Conservation (phyloP, 345 rosid species). For the Luvunga scandens region DNA sequence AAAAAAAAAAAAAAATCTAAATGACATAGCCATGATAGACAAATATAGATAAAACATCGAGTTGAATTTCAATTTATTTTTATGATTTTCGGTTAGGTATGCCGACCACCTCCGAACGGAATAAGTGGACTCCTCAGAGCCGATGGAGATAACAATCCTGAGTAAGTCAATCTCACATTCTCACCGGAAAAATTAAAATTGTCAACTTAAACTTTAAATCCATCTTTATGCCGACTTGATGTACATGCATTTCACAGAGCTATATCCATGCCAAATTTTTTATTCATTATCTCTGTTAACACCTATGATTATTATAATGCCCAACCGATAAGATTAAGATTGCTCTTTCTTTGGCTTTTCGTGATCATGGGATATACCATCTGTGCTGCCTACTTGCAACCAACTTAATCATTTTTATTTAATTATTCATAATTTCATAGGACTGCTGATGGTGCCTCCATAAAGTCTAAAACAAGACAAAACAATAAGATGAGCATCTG, state of each 20-base stretch:
- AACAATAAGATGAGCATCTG: neutral
- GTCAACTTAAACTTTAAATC: too few species aligned
- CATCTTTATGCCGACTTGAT: too few species aligned
- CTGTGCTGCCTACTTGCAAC: neutral
- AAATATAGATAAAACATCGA: too few species aligned
- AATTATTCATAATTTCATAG: neutral
- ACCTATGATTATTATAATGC: neutral
- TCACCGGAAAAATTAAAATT: too few species aligned
- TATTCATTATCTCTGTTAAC: neutral
- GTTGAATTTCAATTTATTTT: neutral
- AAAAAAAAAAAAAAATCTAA: too few species aligned
- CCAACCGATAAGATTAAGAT: neutral
- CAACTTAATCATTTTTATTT: neutral
- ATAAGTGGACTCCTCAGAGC: slow-evolving; percentile 69
- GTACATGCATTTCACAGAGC: too few species aligned
- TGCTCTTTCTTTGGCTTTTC: neutral
- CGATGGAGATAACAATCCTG: slow-evolving; percentile 49
- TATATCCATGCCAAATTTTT: too few species aligned
- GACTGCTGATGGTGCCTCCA: neutral
- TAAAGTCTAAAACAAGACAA: neutral
- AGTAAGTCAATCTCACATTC: slow-evolving; percentile 35
- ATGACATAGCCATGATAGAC: neutral
- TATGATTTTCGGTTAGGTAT: slow-evolving; percentile 38
- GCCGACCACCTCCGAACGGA: slow-evolving; percentile 56
- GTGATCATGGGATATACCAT: neutral